phyloP scores from a whole-genome alignment of 805 yeast species.

The Scheffersomyces ergatensis region DNA sequence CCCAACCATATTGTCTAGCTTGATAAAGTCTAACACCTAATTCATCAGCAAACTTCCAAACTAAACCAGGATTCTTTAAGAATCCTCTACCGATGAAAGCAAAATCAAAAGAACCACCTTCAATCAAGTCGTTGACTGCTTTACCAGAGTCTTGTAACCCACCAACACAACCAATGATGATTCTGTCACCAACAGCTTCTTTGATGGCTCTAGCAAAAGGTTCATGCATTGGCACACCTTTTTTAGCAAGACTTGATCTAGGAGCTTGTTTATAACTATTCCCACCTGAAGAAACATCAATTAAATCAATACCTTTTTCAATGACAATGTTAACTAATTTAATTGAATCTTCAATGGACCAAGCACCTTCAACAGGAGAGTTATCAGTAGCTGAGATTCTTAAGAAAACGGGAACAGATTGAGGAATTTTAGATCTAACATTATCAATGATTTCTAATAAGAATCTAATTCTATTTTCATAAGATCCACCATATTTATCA shows the following conservation, averaged over 20 bases:
- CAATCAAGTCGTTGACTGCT: slow-evolving; percentile 38
- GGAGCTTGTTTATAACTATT: slow-evolving; percentile 29
- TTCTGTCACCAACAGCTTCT: slow-evolving; percentile 40
- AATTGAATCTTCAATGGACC: slow-evolving; percentile 46
- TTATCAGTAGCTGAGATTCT: slow-evolving; percentile 49
- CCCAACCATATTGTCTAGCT: slow-evolving; percentile 23
- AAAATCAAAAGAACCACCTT: slow-evolving; percentile 44
- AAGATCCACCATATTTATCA: slow-evolving; percentile 63
- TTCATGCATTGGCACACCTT: slow-evolving; percentile 31
- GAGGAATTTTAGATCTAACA: slow-evolving; percentile 37
- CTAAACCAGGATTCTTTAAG: slow-evolving; percentile 48
- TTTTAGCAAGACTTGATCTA: slow-evolving; percentile 12
- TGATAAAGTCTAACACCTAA: slow-evolving; percentile 40
- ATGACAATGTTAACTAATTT: slow-evolving; percentile 37
- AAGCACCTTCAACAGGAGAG: slow-evolving; percentile 32
- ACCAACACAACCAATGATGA: slow-evolving; percentile 50
- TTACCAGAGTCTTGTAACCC: slow-evolving; percentile 28
- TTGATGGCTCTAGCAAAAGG: slow-evolving; percentile 42
- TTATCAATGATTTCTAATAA: slow-evolving; percentile 46
- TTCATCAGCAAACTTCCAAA: slow-evolving; percentile 49
- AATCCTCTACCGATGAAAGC: slow-evolving; percentile 46
- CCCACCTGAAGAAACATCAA: slow-evolving; percentile 59
- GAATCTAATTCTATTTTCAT: slow-evolving; percentile 56
- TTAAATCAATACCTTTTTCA: slow-evolving; percentile 46
- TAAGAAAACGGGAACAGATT: slow-evolving; percentile 45